phyloP scores from a whole-genome alignment of 257 asterid species.

The Verbascum thapsus region DNA sequence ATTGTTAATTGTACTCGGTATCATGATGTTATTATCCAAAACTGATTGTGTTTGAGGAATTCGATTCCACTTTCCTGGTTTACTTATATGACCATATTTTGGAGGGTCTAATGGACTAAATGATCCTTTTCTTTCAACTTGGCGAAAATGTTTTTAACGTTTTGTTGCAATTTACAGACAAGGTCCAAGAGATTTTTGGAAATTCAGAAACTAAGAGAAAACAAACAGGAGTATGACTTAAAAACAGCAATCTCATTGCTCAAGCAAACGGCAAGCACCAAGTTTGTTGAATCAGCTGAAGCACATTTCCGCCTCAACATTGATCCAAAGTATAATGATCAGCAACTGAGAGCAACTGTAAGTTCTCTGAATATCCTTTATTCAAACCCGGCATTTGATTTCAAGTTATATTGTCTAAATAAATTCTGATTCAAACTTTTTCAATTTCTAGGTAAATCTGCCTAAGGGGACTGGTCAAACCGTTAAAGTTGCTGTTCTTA shows the following conservation, averaged over 20 bases:
- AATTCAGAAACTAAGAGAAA: constrained; percentile 80
- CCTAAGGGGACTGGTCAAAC: constrained; percentile 98
- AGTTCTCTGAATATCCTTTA: constrained; percentile 36
- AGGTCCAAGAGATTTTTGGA: constrained; percentile 98
- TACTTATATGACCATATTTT: background rate
- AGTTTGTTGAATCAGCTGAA: constrained; percentile 88
- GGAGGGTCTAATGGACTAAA: constrained; percentile 1
- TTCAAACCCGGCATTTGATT: constrained; percentile 2
- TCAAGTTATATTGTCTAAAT: constrained; percentile 17
- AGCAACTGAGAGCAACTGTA: constrained; percentile 97
- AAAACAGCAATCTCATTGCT: constrained; percentile 75
- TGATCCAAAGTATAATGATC: constrained; percentile 96
- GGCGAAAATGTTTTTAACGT: constrained; percentile 18
- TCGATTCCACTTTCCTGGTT: background rate
- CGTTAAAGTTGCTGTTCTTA: constrained; percentile 90
- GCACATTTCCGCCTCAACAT: constrained; percentile 97
- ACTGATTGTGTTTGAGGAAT: background rate
- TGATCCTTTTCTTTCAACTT: constrained; percentile 1
- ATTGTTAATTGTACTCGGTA: background rate
- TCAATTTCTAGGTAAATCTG: constrained; percentile 74
- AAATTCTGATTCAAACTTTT: constrained; percentile 23
- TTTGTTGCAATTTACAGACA: constrained; percentile 49
- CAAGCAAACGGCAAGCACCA: constrained; percentile 72
- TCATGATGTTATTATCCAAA: background rate
- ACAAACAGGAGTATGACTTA: constrained; percentile 82